These are phyloP conservation scores for Stentor roeselii DNA, from an alignment of 73 alveolate species.

Conservation along the genomic window DNA sequence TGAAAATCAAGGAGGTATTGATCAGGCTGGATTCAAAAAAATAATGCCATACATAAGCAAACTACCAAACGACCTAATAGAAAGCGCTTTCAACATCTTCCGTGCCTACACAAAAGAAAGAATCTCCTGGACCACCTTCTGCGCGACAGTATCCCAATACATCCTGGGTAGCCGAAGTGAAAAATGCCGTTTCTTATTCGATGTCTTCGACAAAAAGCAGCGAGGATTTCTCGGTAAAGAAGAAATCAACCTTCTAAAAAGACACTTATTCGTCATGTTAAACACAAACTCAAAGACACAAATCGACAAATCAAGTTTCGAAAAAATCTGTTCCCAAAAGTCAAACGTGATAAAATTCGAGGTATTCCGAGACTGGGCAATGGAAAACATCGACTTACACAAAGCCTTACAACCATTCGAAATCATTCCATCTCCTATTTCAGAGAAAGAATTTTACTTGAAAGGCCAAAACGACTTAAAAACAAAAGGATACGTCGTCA, in stretches of 20 bases:
- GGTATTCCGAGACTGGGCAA: conserved; percentile 18
- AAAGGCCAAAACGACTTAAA: neutral
- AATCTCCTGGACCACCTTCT: conserved; percentile 3
- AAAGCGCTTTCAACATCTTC: neutral
- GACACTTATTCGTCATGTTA: neutral
- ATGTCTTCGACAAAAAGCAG: conserved; percentile 2
- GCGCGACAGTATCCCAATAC: conserved; percentile 25
- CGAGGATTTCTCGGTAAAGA: neutral
- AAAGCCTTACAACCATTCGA: conserved; percentile 12
- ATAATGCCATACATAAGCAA: neutral
- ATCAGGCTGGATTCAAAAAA: conserved; percentile 6
- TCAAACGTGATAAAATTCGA: neutral
- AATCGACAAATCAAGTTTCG: too few species aligned
- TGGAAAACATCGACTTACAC: neutral
- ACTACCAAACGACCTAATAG: neutral
- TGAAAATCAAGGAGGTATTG: conserved; percentile 9
- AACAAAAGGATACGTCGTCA: neutral
- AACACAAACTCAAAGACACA: neutral
- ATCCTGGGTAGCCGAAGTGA: neutral
- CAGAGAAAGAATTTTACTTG: neutral
- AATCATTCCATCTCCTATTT: conserved; percentile 14
- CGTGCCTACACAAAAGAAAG: neutral
- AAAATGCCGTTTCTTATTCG: conserved; percentile 9
- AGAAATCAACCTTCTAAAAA: neutral
- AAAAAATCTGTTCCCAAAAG: neutral